Conservation (phyloP, 768 basidiomycete species). For the Mycena olivaceomarginata region DNA sequence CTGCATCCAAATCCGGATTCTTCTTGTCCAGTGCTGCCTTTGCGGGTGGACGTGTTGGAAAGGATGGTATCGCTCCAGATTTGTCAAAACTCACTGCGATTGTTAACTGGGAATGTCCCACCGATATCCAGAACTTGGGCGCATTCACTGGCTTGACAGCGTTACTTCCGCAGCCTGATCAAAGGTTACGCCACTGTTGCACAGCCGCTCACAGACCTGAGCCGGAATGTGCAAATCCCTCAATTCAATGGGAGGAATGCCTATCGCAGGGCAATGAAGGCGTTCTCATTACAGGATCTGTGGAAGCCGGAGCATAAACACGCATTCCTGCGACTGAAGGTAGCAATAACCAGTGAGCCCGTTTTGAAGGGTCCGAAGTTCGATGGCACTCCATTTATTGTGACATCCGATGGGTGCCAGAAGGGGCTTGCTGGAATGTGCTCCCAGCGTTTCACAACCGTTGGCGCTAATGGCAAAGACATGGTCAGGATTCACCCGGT, state of each 20-base stretch:
- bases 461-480: slow-evolving; percentile 37
- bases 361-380: slow-evolving; percentile 19
- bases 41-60: slow-evolving; percentile 55
- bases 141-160: slow-evolving; percentile 40
- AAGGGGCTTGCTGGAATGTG: slow-evolving; percentile 51
- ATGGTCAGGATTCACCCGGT: slow-evolving; percentile 43
- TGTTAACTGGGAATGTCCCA: slow-evolving; percentile 53
- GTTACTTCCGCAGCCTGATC: slow-evolving; percentile 58
- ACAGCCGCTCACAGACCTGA: slow-evolving; percentile 57
- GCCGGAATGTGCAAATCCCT: slow-evolving; percentile 48
- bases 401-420: slow-evolving; percentile 54
- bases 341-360: neutral
- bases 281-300: slow-evolving; percentile 20
- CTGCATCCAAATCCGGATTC: slow-evolving; percentile 44
- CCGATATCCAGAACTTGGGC: slow-evolving; percentile 35
- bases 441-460: slow-evolving; percentile 42
- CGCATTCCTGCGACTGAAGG: slow-evolving; percentile 43
- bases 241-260: slow-evolving; percentile 43
- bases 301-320: slow-evolving; percentile 45
- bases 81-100: slow-evolving; percentile 59
- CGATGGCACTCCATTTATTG: slow-evolving; percentile 52
- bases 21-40: slow-evolving; percentile 59
- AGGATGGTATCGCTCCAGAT: slow-evolving; percentile 58
- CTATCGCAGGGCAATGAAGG: slow-evolving; percentile 51
- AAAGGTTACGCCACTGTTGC: slow-evolving; percentile 56